phyloP scores from a whole-genome alignment of 1,139 yeast species.

The Hanseniaspora uvarum region DNA sequence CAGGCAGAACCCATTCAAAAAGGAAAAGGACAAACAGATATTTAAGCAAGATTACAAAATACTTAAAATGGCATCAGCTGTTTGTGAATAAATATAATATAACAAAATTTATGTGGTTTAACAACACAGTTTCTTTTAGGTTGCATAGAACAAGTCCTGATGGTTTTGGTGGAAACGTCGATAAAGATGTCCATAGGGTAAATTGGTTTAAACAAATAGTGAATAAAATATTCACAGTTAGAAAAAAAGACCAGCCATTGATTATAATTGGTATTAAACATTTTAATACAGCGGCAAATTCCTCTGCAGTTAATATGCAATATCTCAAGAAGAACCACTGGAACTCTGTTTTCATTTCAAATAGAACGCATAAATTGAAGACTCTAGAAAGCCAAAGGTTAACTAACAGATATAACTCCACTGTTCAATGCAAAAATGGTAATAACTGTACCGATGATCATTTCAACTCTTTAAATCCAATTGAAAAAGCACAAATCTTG shows the following conservation, averaged over 20 bases:
- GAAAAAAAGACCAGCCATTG: conserved; percentile 4
- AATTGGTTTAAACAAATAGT: neutral
- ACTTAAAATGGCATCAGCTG: neutral
- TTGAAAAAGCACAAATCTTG: neutral
- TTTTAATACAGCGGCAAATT: neutral
- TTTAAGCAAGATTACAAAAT: neutral
- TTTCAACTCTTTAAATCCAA: neutral
- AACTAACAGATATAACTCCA: neutral
- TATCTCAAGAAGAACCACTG: conserved; percentile 4
- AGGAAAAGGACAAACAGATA: neutral
- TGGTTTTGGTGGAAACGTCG: neutral
- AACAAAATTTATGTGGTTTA: neutral
- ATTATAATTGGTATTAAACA: conserved; percentile 3
- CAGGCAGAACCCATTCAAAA: conserved; percentile 11
- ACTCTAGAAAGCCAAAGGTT: neutral
- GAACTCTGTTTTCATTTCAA: conserved; percentile 2
- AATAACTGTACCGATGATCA: neutral
- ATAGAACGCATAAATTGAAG: conserved; percentile 2
- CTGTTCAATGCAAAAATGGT: neutral
- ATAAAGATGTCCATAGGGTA: neutral
- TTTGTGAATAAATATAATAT: neutral
- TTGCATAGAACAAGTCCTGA: neutral
- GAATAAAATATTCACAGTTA: neutral
- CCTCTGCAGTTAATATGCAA: conserved; percentile 1
- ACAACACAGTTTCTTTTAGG: neutral